Evolutionary conservation across 2,329 filamentous ascomycete species (phyloP), one percentile per base, ranked within the genome.

Genomic region (Stylonectria norvegica): DNA sequence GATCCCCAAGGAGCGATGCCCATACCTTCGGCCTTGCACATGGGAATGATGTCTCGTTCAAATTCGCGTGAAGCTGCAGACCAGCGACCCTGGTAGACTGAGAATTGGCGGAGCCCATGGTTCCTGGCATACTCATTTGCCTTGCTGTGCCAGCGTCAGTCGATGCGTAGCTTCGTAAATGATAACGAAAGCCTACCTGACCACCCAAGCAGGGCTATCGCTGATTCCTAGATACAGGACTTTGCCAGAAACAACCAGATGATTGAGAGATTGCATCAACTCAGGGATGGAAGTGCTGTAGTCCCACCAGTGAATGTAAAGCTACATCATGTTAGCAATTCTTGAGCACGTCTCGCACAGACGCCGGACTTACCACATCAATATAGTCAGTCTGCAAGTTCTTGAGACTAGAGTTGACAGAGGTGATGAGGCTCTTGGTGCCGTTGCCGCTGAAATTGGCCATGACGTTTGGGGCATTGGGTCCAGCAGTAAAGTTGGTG

Each of bases 181-280:
- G 5, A 3, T 3, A 11, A 4, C 7, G 11, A 4, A 6, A 18
- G 23, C 59, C 20, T 43, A 68, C 63, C 65, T 71, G 18, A 84
- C 81, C 14, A 84, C 62, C 83, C 83, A 87, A 7, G 84, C 83
- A 0, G 84, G 84, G 0, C 79, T 80, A 51, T 87, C 82, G 29
- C 73, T 80, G 59, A 85, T 71, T 3, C 84, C 83, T 1, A 87
- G 68, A 49, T 86, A 85, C 12, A 69, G 40, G 1, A 86, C 80
- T 51, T 85, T 85, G 14, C 82, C 80, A 5, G 69, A 57, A 1
- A 59, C 42, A 1, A 86, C 79, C 9, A 85, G 66, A 15, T 71
- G 65, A 56, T 86, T 83, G 30, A 86, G 69, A 1, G 73, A 73
- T 43, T 85, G 79, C 83, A 87, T 87, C 32, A 87, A 37, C 55